phyloP scores from a whole-genome alignment of 331 rosid genomes.

The Malus hybrid region DNA sequence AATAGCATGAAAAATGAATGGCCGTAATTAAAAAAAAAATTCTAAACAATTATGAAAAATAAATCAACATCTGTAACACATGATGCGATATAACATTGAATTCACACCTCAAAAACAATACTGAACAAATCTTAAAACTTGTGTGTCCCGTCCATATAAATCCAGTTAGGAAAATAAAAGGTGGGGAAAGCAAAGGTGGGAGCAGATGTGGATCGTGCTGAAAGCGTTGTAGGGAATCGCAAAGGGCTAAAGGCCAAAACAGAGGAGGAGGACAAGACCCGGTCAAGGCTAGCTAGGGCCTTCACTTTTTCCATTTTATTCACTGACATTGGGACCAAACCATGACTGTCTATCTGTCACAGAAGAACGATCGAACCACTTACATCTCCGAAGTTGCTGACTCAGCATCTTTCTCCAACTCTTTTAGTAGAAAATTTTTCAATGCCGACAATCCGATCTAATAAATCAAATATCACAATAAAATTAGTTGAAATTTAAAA shows the following conservation, averaged over 20 bases:
- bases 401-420: too few species aligned
- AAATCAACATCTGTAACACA: background rate
- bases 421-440: too few species aligned
- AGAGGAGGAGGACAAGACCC: background rate
- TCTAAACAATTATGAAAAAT: too few species aligned
- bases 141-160: background rate
- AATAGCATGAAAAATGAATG: too few species aligned
- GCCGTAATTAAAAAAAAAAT: too few species aligned
- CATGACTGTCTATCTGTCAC: background rate
- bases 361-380: conserved; percentile 13
- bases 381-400: background rate
- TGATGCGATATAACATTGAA: too few species aligned
- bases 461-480: too few species aligned
- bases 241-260: background rate
- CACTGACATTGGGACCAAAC: background rate
- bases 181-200: background rate
- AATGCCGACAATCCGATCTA: too few species aligned
- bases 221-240: conserved; percentile 11
- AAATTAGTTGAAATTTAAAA: too few species aligned
- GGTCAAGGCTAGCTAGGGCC: conserved; percentile 5
- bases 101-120: too few species aligned
- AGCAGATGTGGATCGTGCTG: conserved; percentile 5
- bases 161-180: background rate
- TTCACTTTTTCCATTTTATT: background rate
- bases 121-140: background rate